These are phyloP conservation scores for Populus hybrid DNA, from an alignment of 441 rosid species.

Conservation along the genomic window DNA sequence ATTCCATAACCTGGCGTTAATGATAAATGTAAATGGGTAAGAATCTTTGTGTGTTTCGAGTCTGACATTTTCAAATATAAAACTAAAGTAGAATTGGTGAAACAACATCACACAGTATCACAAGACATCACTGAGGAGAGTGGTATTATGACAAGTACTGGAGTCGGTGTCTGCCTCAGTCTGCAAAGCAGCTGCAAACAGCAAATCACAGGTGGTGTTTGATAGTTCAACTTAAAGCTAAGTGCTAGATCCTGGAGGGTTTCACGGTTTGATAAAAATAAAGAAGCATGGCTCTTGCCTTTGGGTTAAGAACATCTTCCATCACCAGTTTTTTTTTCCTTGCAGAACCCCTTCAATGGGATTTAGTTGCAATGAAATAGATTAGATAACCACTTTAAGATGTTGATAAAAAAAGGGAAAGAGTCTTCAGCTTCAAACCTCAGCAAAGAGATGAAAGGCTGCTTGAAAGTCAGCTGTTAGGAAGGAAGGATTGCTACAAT, in stretches of 20 bases:
- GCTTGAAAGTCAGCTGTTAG: background rate
- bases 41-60: background rate
- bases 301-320: background rate
- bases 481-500: background rate
- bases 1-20: slow-evolving; percentile 52
- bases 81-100: background rate
- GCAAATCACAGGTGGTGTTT: background rate
- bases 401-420: background rate
- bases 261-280: background rate
- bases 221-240: background rate
- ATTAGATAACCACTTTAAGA: background rate
- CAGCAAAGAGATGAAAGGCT: background rate
- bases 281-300: background rate
- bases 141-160: background rate
- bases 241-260: background rate
- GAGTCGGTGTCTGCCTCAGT: background rate
- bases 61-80: background rate
- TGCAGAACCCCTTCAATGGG: background rate
- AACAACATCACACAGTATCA: background rate
- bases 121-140: background rate
- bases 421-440: background rate
- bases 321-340: background rate
- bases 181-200: background rate
- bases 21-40: background rate
- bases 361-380: background rate